Percentiles rank a stretch among this genome's conserved stretches.
Conservation (phyloP, 805 yeast genomes). For the Nakazawaea pomicola region DNA sequence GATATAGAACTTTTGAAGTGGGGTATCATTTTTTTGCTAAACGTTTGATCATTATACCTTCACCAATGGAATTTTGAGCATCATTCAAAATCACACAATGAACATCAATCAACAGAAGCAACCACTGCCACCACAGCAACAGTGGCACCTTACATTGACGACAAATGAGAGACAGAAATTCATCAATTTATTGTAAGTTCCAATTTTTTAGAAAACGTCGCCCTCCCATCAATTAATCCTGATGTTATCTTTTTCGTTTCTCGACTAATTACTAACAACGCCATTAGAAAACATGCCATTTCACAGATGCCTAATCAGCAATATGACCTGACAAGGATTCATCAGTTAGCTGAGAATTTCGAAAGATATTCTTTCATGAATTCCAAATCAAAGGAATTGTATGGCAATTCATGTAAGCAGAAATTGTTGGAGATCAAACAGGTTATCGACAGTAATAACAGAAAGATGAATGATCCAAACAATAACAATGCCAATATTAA, state of each 20-base stretch:
- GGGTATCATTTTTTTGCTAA: too few relatives aligned
- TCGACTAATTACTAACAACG: constrained; percentile 4
- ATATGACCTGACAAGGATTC: constrained; percentile 10
- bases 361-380: constrained; percentile 62
- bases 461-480: constrained; percentile 19
- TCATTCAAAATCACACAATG: background rate
- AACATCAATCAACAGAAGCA: constrained; percentile 7
- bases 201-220: background rate
- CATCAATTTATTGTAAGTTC: constrained; percentile 12
- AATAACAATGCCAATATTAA: constrained; percentile 6
- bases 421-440: constrained; percentile 32
- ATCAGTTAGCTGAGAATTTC: constrained; percentile 59
- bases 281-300: constrained; percentile 11
- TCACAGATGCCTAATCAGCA: constrained; percentile 13
- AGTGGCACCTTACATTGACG: constrained; percentile 10
- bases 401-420: constrained; percentile 43
- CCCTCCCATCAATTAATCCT: background rate
- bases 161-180: constrained; percentile 11
- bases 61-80: background rate
- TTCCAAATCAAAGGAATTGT: constrained; percentile 53
- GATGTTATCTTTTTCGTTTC: background rate
- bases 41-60: too few relatives aligned
- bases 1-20: too few relatives aligned
- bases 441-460: constrained; percentile 30
- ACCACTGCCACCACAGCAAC: constrained; percentile 9